phyloP scores from a whole-genome alignment of 805 yeast species.

The Dipodascopsis tothii region DNA sequence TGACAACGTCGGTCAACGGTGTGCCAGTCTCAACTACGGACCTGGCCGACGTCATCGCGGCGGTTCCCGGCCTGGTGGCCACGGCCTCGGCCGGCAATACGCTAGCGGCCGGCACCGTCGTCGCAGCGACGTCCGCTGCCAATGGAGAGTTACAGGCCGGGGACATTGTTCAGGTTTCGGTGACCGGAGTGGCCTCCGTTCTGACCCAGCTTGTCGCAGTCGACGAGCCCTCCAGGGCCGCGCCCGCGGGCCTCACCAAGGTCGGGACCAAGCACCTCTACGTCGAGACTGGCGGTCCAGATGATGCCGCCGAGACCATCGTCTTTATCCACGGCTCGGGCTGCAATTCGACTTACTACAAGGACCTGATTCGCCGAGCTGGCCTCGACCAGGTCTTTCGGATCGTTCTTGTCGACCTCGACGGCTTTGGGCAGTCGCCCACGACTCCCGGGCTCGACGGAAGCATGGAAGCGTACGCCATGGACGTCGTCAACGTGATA shows the following conservation, averaged over 20 bases:
- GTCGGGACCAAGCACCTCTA: constrained; percentile 11
- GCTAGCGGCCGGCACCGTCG: constrained; percentile 45
- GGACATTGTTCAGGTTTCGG: constrained; percentile 36
- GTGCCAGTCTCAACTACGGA: constrained; percentile 43
- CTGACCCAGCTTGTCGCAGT: not conserved
- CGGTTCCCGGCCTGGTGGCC: constrained; percentile 37
- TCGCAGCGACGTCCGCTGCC: constrained; percentile 50
- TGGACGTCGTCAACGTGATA: constrained; percentile 5
- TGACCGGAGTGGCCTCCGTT: constrained; percentile 5
- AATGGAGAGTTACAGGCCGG: constrained; percentile 44
- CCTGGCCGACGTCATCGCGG: constrained; percentile 44
- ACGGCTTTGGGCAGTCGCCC: constrained; percentile 12
- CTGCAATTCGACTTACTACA: constrained; percentile 7
- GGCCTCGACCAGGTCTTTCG: constrained; percentile 8
- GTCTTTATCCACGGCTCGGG: constrained; percentile 15
- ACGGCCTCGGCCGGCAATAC: constrained; percentile 47
- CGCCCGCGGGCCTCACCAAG: constrained; percentile 5
- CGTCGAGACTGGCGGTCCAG: constrained; percentile 12
- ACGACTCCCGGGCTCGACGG: constrained; percentile 3
- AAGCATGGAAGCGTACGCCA: constrained; percentile 6
- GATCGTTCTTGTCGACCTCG: constrained; percentile 11
- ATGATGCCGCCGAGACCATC: constrained; percentile 4
- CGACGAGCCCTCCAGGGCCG: not conserved
- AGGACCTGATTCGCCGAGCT: constrained; percentile 3
- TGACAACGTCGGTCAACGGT: constrained; percentile 42